Conservation (phyloP, 495 filamentous ascomycete genomes). For the Acidomyces sp. region DNA sequence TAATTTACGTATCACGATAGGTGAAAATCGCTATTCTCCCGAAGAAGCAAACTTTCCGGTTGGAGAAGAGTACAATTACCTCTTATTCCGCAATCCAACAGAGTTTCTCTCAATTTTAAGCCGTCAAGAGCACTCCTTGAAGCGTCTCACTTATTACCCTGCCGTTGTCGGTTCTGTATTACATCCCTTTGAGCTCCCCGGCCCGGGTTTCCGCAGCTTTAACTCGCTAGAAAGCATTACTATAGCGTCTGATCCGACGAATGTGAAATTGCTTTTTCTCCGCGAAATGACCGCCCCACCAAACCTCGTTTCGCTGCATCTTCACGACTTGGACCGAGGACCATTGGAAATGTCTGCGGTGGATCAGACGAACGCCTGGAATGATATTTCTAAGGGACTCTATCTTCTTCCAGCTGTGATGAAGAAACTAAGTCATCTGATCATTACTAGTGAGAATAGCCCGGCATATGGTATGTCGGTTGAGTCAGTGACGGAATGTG, state of each 20-base stretch:
- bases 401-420: no score
- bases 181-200: background rate
- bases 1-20: no score
- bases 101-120: background rate
- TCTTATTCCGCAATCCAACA: background rate
- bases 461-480: background rate
- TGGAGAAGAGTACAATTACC: slow-evolving; percentile 2
- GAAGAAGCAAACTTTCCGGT: background rate
- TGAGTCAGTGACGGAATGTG: background rate
- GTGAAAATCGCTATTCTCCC: slow-evolving; percentile 3
- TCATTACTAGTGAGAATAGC: background rate
- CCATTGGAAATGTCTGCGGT: background rate
- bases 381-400: no score
- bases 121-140: slow-evolving; percentile 1
- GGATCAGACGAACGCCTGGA: background rate
- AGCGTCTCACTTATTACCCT: background rate
- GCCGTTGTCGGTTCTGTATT: background rate
- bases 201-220: background rate
- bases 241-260: background rate
- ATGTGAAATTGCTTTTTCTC: background rate
- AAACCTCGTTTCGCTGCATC: background rate
- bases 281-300: background rate
- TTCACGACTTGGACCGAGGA: background rate
- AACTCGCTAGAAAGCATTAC: background rate
- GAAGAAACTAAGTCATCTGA: background rate